Conservation (phyloP, 108 stramenopile genomes). For the Thalassiosira profunda region DNA sequence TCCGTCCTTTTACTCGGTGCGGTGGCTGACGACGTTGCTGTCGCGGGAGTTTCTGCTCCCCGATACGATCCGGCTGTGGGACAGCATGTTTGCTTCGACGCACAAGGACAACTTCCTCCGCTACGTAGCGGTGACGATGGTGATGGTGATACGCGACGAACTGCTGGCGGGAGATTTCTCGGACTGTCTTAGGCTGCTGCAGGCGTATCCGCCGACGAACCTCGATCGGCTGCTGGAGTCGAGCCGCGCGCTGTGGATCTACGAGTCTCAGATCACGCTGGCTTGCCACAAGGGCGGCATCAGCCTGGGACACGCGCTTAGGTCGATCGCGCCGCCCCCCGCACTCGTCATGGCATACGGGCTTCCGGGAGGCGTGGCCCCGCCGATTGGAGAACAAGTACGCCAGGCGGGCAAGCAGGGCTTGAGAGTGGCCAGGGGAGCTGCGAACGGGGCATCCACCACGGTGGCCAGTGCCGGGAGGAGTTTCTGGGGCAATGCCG, state of each 20-base stretch:
- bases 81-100: slow-evolving; percentile 93
- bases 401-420: slow-evolving; percentile 44
- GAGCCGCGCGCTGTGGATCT: slow-evolving; percentile 81
- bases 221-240: slow-evolving; percentile 78
- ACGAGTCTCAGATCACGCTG: slow-evolving; percentile 83
- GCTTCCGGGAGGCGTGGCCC: slow-evolving; percentile 60
- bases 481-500: slow-evolving; percentile 48
- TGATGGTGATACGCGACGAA: slow-evolving; percentile 84
- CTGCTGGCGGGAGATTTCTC: slow-evolving; percentile 85
- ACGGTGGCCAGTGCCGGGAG: slow-evolving; percentile 47
- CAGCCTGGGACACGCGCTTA: slow-evolving; percentile 66
- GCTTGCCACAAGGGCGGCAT: slow-evolving; percentile 85
- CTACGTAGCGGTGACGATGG: slow-evolving; percentile 95
- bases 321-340: slow-evolving; percentile 70
- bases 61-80: slow-evolving; percentile 98
- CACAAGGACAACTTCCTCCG: slow-evolving; percentile 93
- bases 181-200: slow-evolving; percentile 70
- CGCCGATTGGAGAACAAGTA: slow-evolving; percentile 40
- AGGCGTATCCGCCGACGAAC: slow-evolving; percentile 77
- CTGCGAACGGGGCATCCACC: slow-evolving; percentile 46
- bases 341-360: slow-evolving; percentile 87
- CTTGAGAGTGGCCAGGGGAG: slow-evolving; percentile 41
- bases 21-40: slow-evolving; percentile 98
- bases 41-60: slow-evolving; percentile 95
- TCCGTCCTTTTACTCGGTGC: slow-evolving; percentile 87